phyloP scores from a whole-genome alignment of 805 yeast genomes.

The Spathaspora gorwiae region DNA sequence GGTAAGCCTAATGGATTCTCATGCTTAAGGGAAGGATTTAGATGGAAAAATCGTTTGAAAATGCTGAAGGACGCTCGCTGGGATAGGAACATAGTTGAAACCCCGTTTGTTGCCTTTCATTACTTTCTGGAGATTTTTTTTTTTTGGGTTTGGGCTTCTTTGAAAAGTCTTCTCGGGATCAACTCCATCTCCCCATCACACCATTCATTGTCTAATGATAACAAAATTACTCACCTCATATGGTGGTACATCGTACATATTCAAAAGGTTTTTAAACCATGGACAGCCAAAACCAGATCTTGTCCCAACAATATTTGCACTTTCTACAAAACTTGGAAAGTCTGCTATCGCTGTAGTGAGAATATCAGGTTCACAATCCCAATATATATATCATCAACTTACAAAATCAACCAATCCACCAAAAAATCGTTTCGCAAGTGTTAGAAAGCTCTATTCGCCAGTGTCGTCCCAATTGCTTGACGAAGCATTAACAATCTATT shows the following conservation, averaged over 20 bases:
- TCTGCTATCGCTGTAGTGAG: slow-evolving; percentile 87
- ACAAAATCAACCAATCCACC: slow-evolving; percentile 41
- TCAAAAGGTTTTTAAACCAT: neutral
- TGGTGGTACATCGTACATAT: too few species aligned
- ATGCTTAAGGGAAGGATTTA: slow-evolving; percentile 12
- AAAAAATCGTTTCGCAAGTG: slow-evolving; percentile 48
- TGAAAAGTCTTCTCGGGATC: too few species aligned
- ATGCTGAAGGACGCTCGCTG: neutral
- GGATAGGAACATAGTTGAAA: too few species aligned
- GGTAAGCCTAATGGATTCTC: slow-evolving; percentile 43
- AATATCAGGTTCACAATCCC: slow-evolving; percentile 67
- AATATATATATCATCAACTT: slow-evolving; percentile 40
- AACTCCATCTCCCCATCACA: too few species aligned
- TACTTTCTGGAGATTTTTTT: too few species aligned
- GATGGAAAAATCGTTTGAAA: neutral
- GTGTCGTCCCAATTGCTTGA: slow-evolving; percentile 49
- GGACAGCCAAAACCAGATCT: neutral
- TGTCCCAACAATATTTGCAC: slow-evolving; percentile 81
- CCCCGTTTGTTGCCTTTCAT: too few species aligned
- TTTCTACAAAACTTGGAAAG: slow-evolving; percentile 76
- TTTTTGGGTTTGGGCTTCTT: too few species aligned
- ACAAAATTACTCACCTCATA: too few species aligned
- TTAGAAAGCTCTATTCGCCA: slow-evolving; percentile 53
- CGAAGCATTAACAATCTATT: slow-evolving; percentile 67
- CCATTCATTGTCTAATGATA: too few species aligned